phyloP scores from a whole-genome alignment of 2,329 filamentous ascomycete genomes.

The Hymenoscyphus fructigenus region DNA sequence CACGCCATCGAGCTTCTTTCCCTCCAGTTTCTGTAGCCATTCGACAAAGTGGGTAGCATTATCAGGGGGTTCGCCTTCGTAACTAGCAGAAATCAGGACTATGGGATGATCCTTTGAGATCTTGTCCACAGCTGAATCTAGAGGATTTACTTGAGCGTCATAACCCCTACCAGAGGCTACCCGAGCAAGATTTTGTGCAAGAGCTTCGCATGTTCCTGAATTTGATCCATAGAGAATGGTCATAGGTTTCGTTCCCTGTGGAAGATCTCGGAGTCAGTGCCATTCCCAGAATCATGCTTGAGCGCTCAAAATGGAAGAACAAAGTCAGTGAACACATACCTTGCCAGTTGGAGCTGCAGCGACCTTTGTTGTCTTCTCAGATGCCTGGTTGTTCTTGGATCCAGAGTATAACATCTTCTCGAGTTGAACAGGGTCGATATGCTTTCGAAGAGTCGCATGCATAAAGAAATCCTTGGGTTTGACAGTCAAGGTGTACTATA shows the following conservation, averaged over 20 bases:
- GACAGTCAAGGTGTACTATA: conserved; percentile 54
- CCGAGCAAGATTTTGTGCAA: conserved; percentile 62
- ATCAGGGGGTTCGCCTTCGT: conserved; percentile 72
- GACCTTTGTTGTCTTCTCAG: conserved; percentile 33
- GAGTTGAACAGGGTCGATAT: conserved; percentile 44
- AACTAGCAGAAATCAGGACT: conserved; percentile 67
- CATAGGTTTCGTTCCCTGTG: conserved; percentile 38
- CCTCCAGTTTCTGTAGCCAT: conserved; percentile 54
- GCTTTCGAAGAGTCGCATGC: conserved; percentile 54
- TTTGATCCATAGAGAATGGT: conserved; percentile 74
- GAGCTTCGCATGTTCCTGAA: conserved; percentile 70
- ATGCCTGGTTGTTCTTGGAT: neutral
- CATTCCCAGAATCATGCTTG: no score
- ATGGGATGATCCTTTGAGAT: conserved; percentile 61
- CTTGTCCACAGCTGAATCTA: conserved; percentile 62
- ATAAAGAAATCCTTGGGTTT: conserved; percentile 66
- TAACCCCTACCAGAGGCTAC: conserved; percentile 62
- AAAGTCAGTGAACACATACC: neutral
- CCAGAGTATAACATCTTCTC: conserved; percentile 41
- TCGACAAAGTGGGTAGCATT: conserved; percentile 68
- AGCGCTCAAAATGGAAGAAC: no score
- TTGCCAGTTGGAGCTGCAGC: conserved; percentile 2
- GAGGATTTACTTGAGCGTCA: conserved; percentile 47
- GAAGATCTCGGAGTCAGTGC: no score
- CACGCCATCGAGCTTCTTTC: conserved; percentile 52